phyloP scores from a whole-genome alignment of 176 grass and related monocot species.

The Aegilops tauschii region DNA sequence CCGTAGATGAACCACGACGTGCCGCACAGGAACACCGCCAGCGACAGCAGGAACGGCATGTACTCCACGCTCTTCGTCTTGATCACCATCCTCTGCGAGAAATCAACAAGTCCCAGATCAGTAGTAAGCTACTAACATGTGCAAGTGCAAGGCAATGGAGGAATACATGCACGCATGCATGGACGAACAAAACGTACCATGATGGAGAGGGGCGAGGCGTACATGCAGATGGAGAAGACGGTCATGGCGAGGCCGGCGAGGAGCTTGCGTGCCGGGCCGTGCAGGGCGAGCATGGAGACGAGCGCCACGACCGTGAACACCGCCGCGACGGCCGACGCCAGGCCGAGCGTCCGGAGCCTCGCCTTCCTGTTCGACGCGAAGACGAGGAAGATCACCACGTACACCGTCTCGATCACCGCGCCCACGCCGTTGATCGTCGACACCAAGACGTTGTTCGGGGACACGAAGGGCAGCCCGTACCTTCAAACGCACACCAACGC shows the following conservation, averaged over 20 bases:
- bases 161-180: not conserved
- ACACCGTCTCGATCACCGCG: conserved; percentile 56
- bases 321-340: conserved; percentile 47
- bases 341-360: conserved; percentile 48
- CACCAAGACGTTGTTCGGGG: conserved; percentile 89
- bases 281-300: conserved; percentile 63
- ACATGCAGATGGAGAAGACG: conserved; percentile 97
- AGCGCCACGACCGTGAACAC: conserved; percentile 56
- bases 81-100: conserved; percentile 78
- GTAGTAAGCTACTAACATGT: not conserved
- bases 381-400: conserved; percentile 75
- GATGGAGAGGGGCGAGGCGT: conserved; percentile 91
- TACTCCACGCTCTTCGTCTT: conserved; percentile 95
- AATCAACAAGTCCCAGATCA: not conserved
- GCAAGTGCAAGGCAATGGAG: not conserved
- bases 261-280: conserved; percentile 52
- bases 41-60: conserved; percentile 95
- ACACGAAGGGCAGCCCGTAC: conserved; percentile 90
- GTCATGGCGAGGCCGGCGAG: conserved; percentile 70
- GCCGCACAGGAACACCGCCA: conserved; percentile 91
- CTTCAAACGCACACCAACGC: conserved; percentile 18
- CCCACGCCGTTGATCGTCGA: conserved; percentile 91
- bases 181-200: conserved; percentile 44
- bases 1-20: conserved; percentile 97
- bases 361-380: conserved; percentile 53